These are phyloP conservation scores for Hyaloraphidium curvatum DNA, from an alignment of 192 early-diverging fungal genomes.

Conservation along the genomic window DNA sequence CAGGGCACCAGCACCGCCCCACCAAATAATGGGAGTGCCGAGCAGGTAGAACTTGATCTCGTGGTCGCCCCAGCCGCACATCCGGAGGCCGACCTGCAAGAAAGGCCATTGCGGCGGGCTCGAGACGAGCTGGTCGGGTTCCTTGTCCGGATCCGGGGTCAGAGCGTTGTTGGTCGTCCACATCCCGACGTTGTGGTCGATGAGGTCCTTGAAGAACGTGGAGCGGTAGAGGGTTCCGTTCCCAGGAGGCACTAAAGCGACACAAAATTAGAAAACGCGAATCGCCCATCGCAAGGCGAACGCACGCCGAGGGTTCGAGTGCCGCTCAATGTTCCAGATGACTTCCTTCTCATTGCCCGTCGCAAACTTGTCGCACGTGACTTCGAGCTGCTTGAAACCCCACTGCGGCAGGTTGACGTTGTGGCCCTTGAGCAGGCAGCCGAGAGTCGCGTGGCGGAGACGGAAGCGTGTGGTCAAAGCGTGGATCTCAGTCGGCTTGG, in stretches of 20 bases:
- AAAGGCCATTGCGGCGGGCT: constrained; percentile 78
- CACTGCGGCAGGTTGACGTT: constrained; percentile 75
- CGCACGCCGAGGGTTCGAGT: constrained; percentile 54
- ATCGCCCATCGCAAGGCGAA: neutral
- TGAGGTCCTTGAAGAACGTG: constrained; percentile 64
- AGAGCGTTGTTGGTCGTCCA: constrained; percentile 92
- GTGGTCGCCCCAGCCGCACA: constrained; percentile 81
- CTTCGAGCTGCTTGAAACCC: constrained; percentile 90
- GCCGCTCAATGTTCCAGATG: constrained; percentile 87
- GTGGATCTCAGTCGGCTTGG: constrained; percentile 20
- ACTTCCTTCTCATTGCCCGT: constrained; percentile 30
- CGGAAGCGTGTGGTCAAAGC: constrained; percentile 67
- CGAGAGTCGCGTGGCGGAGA: constrained; percentile 43
- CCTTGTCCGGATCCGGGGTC: constrained; percentile 77
- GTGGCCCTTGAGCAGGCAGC: constrained; percentile 58
- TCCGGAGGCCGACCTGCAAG: constrained; percentile 63
- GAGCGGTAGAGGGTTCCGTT: constrained; percentile 38
- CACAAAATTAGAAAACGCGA: constrained; percentile 4
- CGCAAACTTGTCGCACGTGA: constrained; percentile 56
- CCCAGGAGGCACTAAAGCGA: constrained; percentile 46
- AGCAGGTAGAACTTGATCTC: constrained; percentile 75
- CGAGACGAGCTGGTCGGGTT: constrained; percentile 57
- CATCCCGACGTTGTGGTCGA: constrained; percentile 85
- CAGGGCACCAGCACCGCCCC: constrained; percentile 38
- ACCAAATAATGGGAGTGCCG: constrained; percentile 90